Conservation (phyloP, 768 basidiomycete species). For the Wakefieldia striispora region DNA sequence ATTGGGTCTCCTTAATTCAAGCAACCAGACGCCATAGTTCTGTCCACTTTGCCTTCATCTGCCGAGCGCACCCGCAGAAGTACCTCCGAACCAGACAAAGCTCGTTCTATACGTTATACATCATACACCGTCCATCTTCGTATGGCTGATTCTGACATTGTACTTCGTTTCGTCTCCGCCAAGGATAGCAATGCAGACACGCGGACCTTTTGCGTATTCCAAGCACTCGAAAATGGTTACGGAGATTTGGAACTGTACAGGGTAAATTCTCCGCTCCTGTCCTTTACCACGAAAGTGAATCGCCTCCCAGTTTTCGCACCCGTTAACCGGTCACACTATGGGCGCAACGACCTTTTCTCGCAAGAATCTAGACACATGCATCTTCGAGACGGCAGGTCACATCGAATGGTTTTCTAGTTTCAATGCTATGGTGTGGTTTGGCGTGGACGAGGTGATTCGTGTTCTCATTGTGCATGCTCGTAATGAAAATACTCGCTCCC, state of each 20-base stretch:
- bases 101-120: neutral
- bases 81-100: neutral
- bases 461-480: neutral
- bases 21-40: conserved; percentile 6
- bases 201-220: conserved; percentile 44
- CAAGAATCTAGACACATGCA: conserved; percentile 41
- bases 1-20: conserved; percentile 4
- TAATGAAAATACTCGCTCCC: neutral
- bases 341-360: conserved; percentile 49
- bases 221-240: conserved; percentile 28
- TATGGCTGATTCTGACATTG: conserved; percentile 36
- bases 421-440: conserved; percentile 48
- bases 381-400: conserved; percentile 52
- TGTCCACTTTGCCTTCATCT: neutral
- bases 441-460: conserved; percentile 41
- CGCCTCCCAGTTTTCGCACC: conserved; percentile 40
- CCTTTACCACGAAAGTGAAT: neutral
- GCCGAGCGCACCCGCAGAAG: neutral
- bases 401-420: conserved; percentile 50
- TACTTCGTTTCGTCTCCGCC: conserved; percentile 39
- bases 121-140: neutral
- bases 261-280: conserved; percentile 20
- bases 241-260: conserved; percentile 43
- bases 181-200: conserved; percentile 33
- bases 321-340: conserved; percentile 39